phyloP scores from a whole-genome alignment of 352 stramenopile genomes.

The Phytophthora boehmeriae region DNA sequence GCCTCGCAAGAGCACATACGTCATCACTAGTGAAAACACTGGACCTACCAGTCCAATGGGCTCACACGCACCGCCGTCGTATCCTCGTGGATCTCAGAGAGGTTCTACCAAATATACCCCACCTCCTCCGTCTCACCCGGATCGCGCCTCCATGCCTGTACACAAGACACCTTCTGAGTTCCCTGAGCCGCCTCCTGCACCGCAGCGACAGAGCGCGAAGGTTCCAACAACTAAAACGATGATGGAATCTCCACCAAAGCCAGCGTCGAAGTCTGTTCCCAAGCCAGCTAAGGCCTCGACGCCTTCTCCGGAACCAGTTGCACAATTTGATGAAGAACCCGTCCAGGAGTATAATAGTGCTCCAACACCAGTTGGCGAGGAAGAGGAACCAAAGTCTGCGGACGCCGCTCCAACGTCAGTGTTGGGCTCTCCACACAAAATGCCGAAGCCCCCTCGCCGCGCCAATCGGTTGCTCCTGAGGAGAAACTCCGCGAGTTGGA shows the following conservation, averaged over 20 bases:
- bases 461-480: conserved; percentile 34
- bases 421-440: conserved; percentile 13
- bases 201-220: conserved; percentile 43
- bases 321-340: conserved; percentile 21
- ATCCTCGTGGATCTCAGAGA: conserved; percentile 26
- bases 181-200: conserved; percentile 26
- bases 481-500: conserved; percentile 40
- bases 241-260: conserved; percentile 17
- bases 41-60: conserved; percentile 64
- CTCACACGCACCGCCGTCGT: conserved; percentile 45
- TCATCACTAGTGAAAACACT: conserved; percentile 60
- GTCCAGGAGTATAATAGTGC: conserved; percentile 6
- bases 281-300: conserved; percentile 7
- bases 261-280: conserved; percentile 12
- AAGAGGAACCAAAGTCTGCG: neutral
- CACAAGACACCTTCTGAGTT: conserved; percentile 41
- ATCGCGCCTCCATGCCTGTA: conserved; percentile 39
- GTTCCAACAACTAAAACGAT: conserved; percentile 23
- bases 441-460: conserved; percentile 22
- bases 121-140: conserved; percentile 26
- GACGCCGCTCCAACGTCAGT: neutral
- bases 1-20: conserved; percentile 66
- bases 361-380: too few relatives aligned
- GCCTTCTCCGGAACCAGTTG: conserved; percentile 14
- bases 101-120: conserved; percentile 30